Conservation (phyloP, 345 rosid species). For the Pelargonium nanum region DNA sequence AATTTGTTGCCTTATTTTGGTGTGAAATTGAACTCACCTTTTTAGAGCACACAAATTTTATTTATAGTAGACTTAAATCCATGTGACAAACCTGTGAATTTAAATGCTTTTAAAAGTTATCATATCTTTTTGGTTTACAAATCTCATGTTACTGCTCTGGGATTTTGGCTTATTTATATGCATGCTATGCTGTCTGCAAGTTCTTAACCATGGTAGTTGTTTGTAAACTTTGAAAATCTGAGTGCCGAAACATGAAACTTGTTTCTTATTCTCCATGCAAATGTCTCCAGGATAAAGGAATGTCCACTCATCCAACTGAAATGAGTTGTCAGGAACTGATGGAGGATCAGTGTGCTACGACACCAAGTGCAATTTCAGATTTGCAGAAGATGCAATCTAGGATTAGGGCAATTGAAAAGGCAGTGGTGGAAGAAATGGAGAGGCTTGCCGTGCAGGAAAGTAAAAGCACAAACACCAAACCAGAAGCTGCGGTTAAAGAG, state of each 20-base stretch:
- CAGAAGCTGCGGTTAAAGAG: neutral
- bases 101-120: too few species aligned
- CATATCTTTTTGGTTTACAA: too few species aligned
- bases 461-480: slow-evolving; percentile 12
- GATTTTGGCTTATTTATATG: too few species aligned
- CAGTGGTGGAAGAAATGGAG: slow-evolving; percentile 41
- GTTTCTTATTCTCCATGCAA: neutral
- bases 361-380: slow-evolving; percentile 37
- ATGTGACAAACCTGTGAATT: neutral
- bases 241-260: neutral
- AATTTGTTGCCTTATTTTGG: neutral
- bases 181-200: too few species aligned
- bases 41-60: neutral
- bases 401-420: slow-evolving; percentile 46
- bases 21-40: neutral
- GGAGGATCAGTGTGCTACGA: slow-evolving; percentile 14
- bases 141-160: too few species aligned
- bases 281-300: neutral
- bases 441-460: slow-evolving; percentile 25
- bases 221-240: neutral
- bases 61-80: neutral
- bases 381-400: slow-evolving; percentile 40
- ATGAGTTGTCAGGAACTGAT: slow-evolving; percentile 16
- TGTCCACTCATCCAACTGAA: slow-evolving; percentile 6
- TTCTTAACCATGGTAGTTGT: neutral